Conservation (phyloP, 352 stramenopile species). For the Phytophthora citricola region DNA sequence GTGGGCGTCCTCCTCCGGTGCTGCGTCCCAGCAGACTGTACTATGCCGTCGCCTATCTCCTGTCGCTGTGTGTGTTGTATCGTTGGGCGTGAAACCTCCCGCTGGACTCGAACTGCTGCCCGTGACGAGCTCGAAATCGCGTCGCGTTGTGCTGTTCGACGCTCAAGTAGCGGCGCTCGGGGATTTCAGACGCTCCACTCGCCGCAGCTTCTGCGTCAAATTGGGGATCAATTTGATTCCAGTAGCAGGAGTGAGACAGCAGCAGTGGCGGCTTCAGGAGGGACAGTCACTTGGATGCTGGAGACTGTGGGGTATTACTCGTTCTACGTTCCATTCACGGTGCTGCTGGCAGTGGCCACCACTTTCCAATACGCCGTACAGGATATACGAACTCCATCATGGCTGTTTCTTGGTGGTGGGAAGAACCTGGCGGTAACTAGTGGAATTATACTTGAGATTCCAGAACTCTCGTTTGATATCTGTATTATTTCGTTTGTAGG, state of each 20-base stretch:
- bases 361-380: constrained; percentile 23
- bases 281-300: not conserved
- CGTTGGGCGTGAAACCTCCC: constrained; percentile 12
- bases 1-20: constrained; percentile 13
- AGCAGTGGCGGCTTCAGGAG: not conserved
- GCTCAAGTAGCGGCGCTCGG: constrained; percentile 26
- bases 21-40: constrained; percentile 1
- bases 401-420: constrained; percentile 33
- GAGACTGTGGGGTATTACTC: constrained; percentile 33
- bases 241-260: not conserved
- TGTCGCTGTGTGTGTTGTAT: constrained; percentile 44
- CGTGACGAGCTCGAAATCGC: constrained; percentile 1
- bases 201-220: constrained; percentile 24
- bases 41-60: constrained; percentile 30
- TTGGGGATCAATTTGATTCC: constrained; percentile 11
- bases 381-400: constrained; percentile 15
- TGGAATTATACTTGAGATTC: not conserved
- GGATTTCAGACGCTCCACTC: constrained; percentile 27
- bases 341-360: constrained; percentile 25
- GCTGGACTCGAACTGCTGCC: constrained; percentile 18
- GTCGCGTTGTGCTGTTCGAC: constrained; percentile 40
- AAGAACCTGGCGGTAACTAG: constrained; percentile 45
- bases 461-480: not conserved
- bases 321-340: constrained; percentile 30
- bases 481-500: constrained; percentile 29